These are phyloP conservation scores for Eutrema salsugineum DNA, from an alignment of 441 rosid species.

Conservation along the genomic window DNA sequence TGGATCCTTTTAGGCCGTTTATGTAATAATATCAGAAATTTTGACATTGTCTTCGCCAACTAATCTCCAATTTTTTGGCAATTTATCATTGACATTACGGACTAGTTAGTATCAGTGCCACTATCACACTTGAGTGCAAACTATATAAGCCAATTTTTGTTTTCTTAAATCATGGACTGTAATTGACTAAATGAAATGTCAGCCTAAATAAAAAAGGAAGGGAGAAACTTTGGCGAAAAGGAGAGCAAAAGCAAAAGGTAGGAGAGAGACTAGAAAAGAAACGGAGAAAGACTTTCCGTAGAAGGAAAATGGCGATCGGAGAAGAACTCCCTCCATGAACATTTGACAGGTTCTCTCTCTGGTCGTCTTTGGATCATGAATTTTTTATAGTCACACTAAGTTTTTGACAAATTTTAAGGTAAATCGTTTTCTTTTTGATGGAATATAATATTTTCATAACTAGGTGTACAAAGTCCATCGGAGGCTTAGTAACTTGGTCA, in stretches of 20 bases:
- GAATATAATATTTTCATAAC: background rate
- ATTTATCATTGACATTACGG: too few species aligned
- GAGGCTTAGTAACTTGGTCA: background rate
- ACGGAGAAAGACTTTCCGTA: background rate
- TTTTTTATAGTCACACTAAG: background rate
- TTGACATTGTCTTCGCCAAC: background rate
- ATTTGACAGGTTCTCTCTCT: background rate
- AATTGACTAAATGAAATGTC: constrained; percentile 7
- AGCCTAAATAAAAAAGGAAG: background rate
- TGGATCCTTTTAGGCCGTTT: background rate
- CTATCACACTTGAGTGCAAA: background rate
- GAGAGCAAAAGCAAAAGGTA: background rate
- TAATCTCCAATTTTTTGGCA: too few species aligned
- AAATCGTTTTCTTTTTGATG: background rate
- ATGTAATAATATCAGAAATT: background rate
- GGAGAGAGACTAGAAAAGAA: background rate
- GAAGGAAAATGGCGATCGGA: constrained; percentile 8
- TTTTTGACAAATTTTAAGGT: background rate
- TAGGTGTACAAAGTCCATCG: background rate
- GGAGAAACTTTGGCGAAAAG: background rate
- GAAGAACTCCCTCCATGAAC: constrained; percentile 10
- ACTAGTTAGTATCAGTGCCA: too few species aligned
- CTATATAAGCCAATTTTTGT: background rate
- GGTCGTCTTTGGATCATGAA: background rate
- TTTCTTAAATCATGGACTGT: background rate